phyloP scores from a whole-genome alignment of 495 filamentous ascomycete species.

The Oidiodendron maius region DNA sequence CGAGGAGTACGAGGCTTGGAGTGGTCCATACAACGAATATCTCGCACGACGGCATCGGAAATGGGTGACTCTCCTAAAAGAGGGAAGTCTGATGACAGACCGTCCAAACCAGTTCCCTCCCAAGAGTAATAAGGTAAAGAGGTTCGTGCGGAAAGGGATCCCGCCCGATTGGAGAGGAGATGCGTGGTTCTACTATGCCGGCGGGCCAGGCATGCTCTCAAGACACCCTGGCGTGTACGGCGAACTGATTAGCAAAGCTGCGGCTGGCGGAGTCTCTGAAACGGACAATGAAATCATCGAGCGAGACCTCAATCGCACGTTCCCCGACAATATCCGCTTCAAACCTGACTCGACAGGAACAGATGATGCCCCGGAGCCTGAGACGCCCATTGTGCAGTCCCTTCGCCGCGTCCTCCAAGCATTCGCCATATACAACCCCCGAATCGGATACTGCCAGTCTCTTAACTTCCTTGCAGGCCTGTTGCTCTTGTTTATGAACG shows the following conservation, averaged over 20 bases:
- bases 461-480: conserved; percentile 96
- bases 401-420: conserved; percentile 83
- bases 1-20: conserved; percentile 80
- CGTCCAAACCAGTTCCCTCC: conserved; percentile 73
- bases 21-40: conserved; percentile 60
- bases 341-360: conserved; percentile 53
- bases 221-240: conserved; percentile 71
- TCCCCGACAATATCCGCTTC: conserved; percentile 91
- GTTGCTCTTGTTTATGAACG: conserved; percentile 82
- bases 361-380: conserved; percentile 32
- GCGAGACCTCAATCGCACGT: conserved; percentile 89
- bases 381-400: conserved; percentile 72
- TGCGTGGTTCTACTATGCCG: conserved; percentile 98
- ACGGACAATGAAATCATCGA: conserved; percentile 88
- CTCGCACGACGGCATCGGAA: conserved; percentile 67
- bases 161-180: conserved; percentile 87
- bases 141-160: conserved; percentile 91
- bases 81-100: conserved; percentile 66
- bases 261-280: conserved; percentile 54
- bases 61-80: conserved; percentile 72
- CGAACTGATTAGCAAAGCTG: conserved; percentile 56
- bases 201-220: conserved; percentile 69
- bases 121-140: conserved; percentile 73
- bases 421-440: conserved; percentile 82
- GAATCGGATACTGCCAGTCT: conserved; percentile 92